Evolutionary conservation across 345 rosid species (phyloP), one percentile per base, ranked within the genome.

Genomic region (Salix koriyanagi): DNA sequence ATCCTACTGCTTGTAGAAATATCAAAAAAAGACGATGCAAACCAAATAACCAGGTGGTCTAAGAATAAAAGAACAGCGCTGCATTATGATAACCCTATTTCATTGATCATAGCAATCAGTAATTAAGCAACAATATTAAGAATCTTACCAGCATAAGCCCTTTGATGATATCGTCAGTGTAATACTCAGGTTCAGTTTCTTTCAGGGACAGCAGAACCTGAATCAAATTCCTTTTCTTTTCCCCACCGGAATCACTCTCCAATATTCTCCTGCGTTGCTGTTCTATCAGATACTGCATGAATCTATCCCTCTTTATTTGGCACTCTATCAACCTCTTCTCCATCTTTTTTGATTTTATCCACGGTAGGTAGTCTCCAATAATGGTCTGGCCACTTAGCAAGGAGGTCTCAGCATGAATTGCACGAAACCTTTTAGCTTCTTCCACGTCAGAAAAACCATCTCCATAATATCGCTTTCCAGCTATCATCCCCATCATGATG

Each of bases 261-360:
- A 42, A 1, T 39, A 11, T 34, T 61, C 21, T 75, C 41, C 50
- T 58, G 72, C 76, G 80, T 32, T 77, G 80, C 56, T 90, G 85
- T 23, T 89, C 93, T 37, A 92, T 56, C 78, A 88, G 77, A 1
- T 66, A 83, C 73, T 89, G 92, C 83, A 87, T 80, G 23, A 90
- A 83, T 23, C 23, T 68, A 62, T 88, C 90, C 77, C 87, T 85
- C 75, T 79, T 83, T 41, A 23, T 42, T 84, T 77, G 18, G 80
- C 75, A 75, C 4, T n/a, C 64, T 1, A 9, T 9, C 75, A 77
- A 19, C 13, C 70, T 75, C 67, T 60, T 73, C 69, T 72, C 81
- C 4, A 64, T 25, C 64, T 44, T 52, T 25, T 62, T 23, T 21
- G 42, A 4, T 26, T 73, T 75, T 2, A 79, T 7, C 87, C 83